A percentile compares a stretch with the other conserved stretches of the same genome.
phyloP scores from a whole-genome alignment of 148 eudicot species.

The Dianthus caryophyllus region DNA sequence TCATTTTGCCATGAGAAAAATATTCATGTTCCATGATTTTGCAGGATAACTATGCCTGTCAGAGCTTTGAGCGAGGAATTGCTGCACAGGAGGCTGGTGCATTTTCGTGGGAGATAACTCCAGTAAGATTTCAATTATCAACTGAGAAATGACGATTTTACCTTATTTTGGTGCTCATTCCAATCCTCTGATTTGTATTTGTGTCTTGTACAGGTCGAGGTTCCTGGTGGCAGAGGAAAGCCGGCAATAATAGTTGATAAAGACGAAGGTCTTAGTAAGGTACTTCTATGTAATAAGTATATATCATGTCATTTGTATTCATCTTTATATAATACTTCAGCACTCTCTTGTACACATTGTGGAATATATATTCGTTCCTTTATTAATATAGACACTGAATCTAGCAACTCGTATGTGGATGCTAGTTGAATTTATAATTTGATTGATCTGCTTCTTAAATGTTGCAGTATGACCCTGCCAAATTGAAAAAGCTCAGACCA shows the following conservation, averaged over 20 bases:
- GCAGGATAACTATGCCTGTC: conserved; percentile 90
- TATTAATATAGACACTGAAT: background rate
- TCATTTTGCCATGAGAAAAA: background rate
- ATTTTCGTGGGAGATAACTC: conserved; percentile 91
- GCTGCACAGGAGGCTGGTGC: conserved; percentile 82
- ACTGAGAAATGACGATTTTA: background rate
- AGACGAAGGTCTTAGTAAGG: conserved; percentile 96
- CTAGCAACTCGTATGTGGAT: background rate
- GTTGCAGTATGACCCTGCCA: conserved; percentile 82
- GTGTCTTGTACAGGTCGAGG: conserved; percentile 70
- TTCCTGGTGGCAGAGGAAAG: conserved; percentile 89
- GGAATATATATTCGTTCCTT: background rate
- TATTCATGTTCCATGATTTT: conserved; percentile 17
- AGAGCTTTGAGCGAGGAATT: conserved; percentile 93
- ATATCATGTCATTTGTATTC: background rate
- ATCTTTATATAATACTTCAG: background rate
- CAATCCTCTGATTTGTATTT: background rate
- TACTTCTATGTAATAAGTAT: conserved; percentile 18
- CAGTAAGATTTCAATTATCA: conserved; percentile 46
- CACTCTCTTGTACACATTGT: background rate
- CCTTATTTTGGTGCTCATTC: background rate
- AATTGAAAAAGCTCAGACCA: conserved; percentile 89
- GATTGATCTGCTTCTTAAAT: background rate
- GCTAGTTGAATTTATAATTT: background rate
- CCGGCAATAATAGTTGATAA: conserved; percentile 77